phyloP scores from a whole-genome alignment of 805 yeast species.

The Saccharomycopsis selenospora region DNA sequence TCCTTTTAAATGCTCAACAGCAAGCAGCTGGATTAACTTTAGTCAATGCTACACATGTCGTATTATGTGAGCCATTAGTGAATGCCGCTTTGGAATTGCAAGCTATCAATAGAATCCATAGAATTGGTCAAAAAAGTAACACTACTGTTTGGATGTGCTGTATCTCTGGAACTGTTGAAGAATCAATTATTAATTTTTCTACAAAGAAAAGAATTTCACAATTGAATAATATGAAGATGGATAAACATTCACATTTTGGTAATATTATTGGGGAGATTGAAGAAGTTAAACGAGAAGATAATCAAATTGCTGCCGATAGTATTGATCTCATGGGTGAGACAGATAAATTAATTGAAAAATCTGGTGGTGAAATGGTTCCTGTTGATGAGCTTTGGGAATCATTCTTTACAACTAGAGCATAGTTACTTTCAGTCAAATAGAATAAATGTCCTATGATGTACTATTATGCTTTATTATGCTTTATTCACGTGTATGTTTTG shows the following conservation, averaged over 20 bases:
- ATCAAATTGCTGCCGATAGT: constrained; percentile 41
- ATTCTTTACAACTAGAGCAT: constrained; percentile 34
- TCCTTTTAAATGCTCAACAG: constrained; percentile 74
- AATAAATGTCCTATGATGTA: no score
- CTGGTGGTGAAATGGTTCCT: constrained; percentile 54
- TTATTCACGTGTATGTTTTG: no score
- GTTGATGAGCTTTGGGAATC: constrained; percentile 57
- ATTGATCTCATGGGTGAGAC: constrained; percentile 47
- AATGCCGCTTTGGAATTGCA: constrained; percentile 84
- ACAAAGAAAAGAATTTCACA: constrained; percentile 51
- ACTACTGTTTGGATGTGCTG: constrained; percentile 93
- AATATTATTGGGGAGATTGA: constrained; percentile 11
- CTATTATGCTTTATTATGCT: no score
- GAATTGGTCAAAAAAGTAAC: constrained; percentile 78
- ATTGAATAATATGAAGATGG: constrained; percentile 27
- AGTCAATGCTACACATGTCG: constrained; percentile 87
- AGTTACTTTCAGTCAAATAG: no score
- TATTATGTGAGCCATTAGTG: constrained; percentile 86
- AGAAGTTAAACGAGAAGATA: constrained; percentile 20
- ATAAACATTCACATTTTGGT: constrained; percentile 12
- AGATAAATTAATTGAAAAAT: constrained; percentile 40
- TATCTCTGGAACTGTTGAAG: constrained; percentile 80
- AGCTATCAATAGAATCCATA: constrained; percentile 84
- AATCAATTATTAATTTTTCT: constrained; percentile 66
- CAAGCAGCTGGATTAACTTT: constrained; percentile 89